Conservation (phyloP, 495 filamentous ascomycete species). For the Aspergillus sparsus region DNA sequence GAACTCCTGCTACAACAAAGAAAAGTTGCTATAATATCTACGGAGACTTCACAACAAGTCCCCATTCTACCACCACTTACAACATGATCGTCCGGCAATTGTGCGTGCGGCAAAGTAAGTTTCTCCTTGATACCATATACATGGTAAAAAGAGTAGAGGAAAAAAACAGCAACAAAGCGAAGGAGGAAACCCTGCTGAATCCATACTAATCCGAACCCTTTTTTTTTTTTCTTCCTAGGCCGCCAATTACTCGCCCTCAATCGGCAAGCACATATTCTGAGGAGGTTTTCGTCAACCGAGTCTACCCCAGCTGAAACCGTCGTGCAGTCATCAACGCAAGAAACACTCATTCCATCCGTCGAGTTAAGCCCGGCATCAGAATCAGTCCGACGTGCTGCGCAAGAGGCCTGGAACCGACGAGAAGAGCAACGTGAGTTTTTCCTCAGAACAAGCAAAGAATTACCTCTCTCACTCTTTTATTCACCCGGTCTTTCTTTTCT, state of each 20-base stretch:
- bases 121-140: slow-evolving; percentile 9
- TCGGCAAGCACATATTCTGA: slow-evolving; percentile 38
- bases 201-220: neutral
- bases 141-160: no score
- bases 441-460: neutral
- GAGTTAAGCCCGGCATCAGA: slow-evolving; percentile 18
- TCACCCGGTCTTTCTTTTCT: neutral
- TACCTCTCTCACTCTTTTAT: neutral
- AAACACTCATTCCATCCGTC: slow-evolving; percentile 8
- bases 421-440: slow-evolving; percentile 28
- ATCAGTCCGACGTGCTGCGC: slow-evolving; percentile 2
- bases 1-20: slow-evolving; percentile 22
- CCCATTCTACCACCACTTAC: slow-evolving; percentile 20
- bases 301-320: slow-evolving; percentile 29
- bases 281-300: slow-evolving; percentile 42
- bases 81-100: slow-evolving; percentile 50
- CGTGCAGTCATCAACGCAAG: slow-evolving; percentile 22
- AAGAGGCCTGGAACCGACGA: slow-evolving; percentile 14
- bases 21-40: slow-evolving; percentile 13
- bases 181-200: no score
- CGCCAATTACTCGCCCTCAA: slow-evolving; percentile 46
- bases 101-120: slow-evolving; percentile 49
- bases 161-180: no score
- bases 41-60: slow-evolving; percentile 8
- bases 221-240: slow-evolving; percentile 28